A percentile compares a stretch with the other conserved stretches of the same genome.
Evolutionary conservation across 129 eudicot genomes (phyloP).

Genomic region (Helianthus annuus): DNA sequence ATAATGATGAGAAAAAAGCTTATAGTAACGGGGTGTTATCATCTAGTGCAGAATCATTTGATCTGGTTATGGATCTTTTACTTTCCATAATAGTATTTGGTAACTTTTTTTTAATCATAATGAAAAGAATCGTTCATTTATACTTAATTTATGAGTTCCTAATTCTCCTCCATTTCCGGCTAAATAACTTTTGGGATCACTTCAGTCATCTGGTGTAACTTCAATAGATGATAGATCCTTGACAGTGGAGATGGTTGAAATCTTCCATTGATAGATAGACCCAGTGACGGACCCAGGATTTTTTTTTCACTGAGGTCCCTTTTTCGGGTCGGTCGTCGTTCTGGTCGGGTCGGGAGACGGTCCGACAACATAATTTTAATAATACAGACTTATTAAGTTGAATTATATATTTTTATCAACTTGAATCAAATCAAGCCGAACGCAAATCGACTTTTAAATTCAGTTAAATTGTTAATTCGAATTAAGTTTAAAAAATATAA

Average conservation of each 20-base stretch:
- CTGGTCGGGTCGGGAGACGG: too few species aligned
- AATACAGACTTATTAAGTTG: too few species aligned
- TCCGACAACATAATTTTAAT: too few species aligned
- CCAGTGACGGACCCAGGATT: too few species aligned
- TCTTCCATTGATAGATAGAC: background rate
- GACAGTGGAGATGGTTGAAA: background rate
- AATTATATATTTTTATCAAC: too few species aligned
- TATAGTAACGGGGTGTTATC: slow-evolving; percentile 19
- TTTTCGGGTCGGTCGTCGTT: too few species aligned
- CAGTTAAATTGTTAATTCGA: too few species aligned
- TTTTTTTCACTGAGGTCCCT: too few species aligned
- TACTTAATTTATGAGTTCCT: background rate
- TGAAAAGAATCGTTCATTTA: background rate
- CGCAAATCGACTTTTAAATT: too few species aligned
- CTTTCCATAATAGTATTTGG: background rate
- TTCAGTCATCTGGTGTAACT: background rate
- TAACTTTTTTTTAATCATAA: background rate
- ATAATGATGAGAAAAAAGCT: background rate
- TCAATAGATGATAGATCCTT: background rate
- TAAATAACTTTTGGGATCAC: background rate
- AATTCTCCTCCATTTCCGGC: background rate
- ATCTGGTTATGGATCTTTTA: background rate
- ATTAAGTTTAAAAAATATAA: too few species aligned
- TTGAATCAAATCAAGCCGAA: too few species aligned
- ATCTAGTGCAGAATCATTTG: slow-evolving; percentile 22